Conservation (phyloP, 2,329 filamentous ascomycete species). For the Aschersonia sp. region DNA sequence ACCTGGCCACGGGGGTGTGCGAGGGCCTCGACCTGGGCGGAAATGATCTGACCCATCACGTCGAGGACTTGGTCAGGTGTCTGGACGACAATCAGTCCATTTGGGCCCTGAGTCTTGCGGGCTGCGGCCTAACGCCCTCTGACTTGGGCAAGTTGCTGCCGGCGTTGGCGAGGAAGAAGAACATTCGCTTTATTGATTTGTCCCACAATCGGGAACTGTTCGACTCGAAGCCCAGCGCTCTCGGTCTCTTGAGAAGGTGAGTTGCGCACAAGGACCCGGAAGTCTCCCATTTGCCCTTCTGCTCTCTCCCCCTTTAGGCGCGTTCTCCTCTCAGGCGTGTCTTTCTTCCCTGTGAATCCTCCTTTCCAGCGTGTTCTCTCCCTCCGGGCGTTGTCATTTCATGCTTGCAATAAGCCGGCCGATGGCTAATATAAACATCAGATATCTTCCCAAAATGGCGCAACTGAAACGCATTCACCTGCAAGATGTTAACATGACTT, state of each 20-base stretch:
- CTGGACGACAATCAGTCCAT: constrained; percentile 43
- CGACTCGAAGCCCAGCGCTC: constrained; percentile 54
- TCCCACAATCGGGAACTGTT: constrained; percentile 82
- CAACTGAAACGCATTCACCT: constrained; percentile 76
- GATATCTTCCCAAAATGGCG: constrained; percentile 48
- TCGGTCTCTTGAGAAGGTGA: constrained; percentile 61
- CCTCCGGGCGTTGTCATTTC: not conserved
- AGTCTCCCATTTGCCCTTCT: no score
- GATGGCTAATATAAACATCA: not conserved
- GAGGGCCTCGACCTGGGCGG: constrained; percentile 82
- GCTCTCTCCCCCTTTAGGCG: no score
- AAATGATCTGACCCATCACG: constrained; percentile 52
- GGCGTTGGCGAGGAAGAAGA: constrained; percentile 50
- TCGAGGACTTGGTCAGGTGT: constrained; percentile 36
- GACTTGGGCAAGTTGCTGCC: constrained; percentile 65
- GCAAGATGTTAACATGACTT: constrained; percentile 66
- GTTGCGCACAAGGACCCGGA: constrained; percentile 6
- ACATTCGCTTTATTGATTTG: constrained; percentile 80
- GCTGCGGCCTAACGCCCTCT: constrained; percentile 65
- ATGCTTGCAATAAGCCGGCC: no score
- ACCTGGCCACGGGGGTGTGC: constrained; percentile 62
- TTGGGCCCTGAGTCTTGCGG: constrained; percentile 73
- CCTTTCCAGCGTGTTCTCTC: no score
- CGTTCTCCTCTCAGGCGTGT: no score
- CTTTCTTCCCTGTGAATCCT: no score